phyloP scores from a whole-genome alignment of 2,329 filamentous ascomycete genomes.

The Lomentospora prolificans region DNA sequence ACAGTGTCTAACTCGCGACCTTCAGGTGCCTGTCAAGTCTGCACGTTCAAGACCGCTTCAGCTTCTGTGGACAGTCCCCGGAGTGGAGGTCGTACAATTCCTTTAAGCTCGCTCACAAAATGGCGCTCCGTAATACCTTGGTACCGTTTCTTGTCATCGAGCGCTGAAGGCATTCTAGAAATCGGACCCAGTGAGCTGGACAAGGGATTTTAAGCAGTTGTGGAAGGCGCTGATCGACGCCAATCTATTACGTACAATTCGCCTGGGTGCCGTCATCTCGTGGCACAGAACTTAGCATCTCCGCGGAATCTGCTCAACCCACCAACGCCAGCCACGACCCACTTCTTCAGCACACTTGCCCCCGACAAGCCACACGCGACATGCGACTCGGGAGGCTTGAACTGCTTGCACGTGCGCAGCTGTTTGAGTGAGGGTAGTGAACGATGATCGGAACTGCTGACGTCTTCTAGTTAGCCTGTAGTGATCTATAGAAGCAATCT shows the following conservation, averaged over 20 bases:
- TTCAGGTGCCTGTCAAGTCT: not conserved
- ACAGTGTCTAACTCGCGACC: not conserved
- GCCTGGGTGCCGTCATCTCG: not conserved
- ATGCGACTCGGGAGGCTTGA: too few species aligned
- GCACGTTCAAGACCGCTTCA: not conserved
- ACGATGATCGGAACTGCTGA: too few species aligned
- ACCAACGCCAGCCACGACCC: not conserved
- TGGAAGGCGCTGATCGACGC: not conserved
- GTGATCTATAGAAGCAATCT: too few species aligned
- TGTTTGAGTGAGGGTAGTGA: too few species aligned
- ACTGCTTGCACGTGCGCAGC: not conserved
- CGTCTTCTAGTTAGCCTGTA: too few species aligned
- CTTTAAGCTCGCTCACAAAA: too few species aligned
- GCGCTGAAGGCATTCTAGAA: too few species aligned
- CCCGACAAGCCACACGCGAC: too few species aligned
- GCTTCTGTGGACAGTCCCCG: not conserved
- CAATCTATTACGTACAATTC: conserved; percentile 1
- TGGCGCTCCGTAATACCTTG: too few species aligned
- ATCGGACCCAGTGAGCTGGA: not conserved
- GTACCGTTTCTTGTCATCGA: not conserved
- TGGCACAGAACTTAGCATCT: not conserved
- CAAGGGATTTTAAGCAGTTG: not conserved
- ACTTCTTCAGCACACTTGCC: not conserved
- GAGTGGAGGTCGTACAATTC: not conserved
- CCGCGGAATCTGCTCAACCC: not conserved